These are phyloP conservation scores for Paramecium primaurelia DNA, from an alignment of 73 alveolate genomes.

Conservation along the genomic window DNA sequence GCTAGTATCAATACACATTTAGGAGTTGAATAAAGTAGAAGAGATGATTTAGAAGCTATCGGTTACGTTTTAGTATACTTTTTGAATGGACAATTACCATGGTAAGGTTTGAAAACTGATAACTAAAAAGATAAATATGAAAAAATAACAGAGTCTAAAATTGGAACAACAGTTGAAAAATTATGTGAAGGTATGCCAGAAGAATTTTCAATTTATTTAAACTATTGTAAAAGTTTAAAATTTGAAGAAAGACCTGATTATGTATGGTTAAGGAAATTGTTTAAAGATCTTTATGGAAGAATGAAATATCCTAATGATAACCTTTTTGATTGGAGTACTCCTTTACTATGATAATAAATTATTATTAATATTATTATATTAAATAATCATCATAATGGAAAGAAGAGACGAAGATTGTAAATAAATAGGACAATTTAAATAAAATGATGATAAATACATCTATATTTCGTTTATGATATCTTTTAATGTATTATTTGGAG, in stretches of 20 bases:
- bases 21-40: slow-evolving; percentile 71
- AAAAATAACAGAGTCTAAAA: slow-evolving; percentile 63
- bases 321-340: slow-evolving; percentile 68
- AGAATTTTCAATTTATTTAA: slow-evolving; percentile 63
- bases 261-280: slow-evolving; percentile 59
- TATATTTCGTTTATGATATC: not conserved
- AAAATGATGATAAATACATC: not conserved
- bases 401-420: slow-evolving; percentile 8
- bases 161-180: slow-evolving; percentile 66
- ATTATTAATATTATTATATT: not conserved
- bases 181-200: slow-evolving; percentile 74
- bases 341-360: not conserved
- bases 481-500: not conserved
- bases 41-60: slow-evolving; percentile 79
- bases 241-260: slow-evolving; percentile 77
- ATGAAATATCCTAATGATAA: slow-evolving; percentile 65
- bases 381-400: not conserved
- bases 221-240: slow-evolving; percentile 66
- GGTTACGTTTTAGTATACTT: slow-evolving; percentile 69
- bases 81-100: slow-evolving; percentile 68
- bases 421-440: not conserved
- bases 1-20: slow-evolving; percentile 74
- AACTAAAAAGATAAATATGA: slow-evolving; percentile 63
- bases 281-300: slow-evolving; percentile 44
- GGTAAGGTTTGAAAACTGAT: slow-evolving; percentile 65